Percentiles rank a stretch among this genome's conserved stretches.
These are phyloP conservation scores for Zygosaccharomyces bisporus DNA, from an alignment of 805 yeast species.

Conservation along the genomic window DNA sequence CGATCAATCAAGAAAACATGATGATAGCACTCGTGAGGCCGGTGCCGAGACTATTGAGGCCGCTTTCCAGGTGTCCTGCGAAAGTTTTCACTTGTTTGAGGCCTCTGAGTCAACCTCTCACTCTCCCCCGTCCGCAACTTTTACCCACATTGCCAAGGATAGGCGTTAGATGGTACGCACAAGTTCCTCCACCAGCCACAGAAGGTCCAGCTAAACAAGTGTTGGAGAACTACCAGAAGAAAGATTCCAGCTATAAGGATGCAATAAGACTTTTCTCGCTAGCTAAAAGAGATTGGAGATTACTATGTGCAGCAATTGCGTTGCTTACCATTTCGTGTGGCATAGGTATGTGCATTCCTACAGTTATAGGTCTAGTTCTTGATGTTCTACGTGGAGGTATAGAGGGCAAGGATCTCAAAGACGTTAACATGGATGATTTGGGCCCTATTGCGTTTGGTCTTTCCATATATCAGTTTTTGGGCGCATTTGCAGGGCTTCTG, in stretches of 20 bases:
- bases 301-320: slow-evolving; percentile 42
- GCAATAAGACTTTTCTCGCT: slow-evolving; percentile 41
- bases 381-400: slow-evolving; percentile 42
- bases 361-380: slow-evolving; percentile 51
- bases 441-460: slow-evolving; percentile 47
- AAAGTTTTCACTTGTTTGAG: not conserved
- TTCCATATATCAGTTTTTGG: slow-evolving; percentile 54
- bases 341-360: slow-evolving; percentile 52
- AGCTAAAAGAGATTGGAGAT: slow-evolving; percentile 44
- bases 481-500: slow-evolving; percentile 54
- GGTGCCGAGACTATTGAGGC: slow-evolving; percentile 6
- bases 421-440: slow-evolving; percentile 29
- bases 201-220: slow-evolving; percentile 2
- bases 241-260: slow-evolving; percentile 33
- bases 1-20: not conserved
- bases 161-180: slow-evolving; percentile 5
- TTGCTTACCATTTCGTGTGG: slow-evolving; percentile 46
- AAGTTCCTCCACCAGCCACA: not conserved
- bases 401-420: slow-evolving; percentile 23
- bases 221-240: not conserved
- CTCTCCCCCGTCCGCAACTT: slow-evolving; percentile 1
- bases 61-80: not conserved
- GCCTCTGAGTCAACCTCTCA: not conserved
- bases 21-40: slow-evolving; percentile 4
- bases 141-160: slow-evolving; percentile 2